These are phyloP conservation scores for Tricholoma saponaceum DNA, from an alignment of 768 basidiomycete species.

Conservation along the genomic window DNA sequence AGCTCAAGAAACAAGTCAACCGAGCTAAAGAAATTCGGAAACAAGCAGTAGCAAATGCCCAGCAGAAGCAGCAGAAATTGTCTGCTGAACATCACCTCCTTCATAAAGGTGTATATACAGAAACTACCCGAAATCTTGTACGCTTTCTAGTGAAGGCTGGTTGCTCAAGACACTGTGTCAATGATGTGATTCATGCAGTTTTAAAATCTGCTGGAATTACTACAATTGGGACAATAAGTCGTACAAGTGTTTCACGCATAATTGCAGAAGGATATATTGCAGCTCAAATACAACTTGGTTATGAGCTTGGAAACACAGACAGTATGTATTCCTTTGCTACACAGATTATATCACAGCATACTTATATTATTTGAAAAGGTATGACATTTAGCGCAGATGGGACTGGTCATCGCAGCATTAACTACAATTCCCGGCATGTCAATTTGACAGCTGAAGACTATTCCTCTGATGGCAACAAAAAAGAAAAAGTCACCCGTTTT, in stretches of 20 bases:
- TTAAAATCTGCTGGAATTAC: slow-evolving; percentile 6
- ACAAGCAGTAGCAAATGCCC: neutral
- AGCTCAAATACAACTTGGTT: slow-evolving; percentile 13
- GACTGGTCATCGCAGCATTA: too few species aligned
- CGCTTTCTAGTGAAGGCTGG: too few species aligned
- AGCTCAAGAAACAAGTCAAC: neutral
- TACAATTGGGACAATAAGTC: slow-evolving; percentile 8
- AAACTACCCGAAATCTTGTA: too few species aligned
- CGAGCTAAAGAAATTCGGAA: neutral
- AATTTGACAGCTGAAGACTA: slow-evolving; percentile 16
- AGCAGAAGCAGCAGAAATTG: too few species aligned
- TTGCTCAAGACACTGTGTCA: slow-evolving; percentile 2
- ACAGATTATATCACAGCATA: neutral
- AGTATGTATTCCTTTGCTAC: neutral
- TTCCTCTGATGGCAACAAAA: neutral
- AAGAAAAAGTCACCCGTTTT: slow-evolving; percentile 10
- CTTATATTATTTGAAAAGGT: neutral
- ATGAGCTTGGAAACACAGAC: slow-evolving; percentile 4
- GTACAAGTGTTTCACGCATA: slow-evolving; percentile 3
- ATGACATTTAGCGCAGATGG: slow-evolving; percentile 13
- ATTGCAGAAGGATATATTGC: slow-evolving; percentile 11
- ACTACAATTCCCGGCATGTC: slow-evolving; percentile 6
- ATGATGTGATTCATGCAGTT: slow-evolving; percentile 6
- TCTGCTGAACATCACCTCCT: too few species aligned
- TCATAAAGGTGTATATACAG: neutral